These are phyloP conservation scores for Lactarius hengduanensis DNA, from an alignment of 768 basidiomycete genomes.

Conservation along the genomic window DNA sequence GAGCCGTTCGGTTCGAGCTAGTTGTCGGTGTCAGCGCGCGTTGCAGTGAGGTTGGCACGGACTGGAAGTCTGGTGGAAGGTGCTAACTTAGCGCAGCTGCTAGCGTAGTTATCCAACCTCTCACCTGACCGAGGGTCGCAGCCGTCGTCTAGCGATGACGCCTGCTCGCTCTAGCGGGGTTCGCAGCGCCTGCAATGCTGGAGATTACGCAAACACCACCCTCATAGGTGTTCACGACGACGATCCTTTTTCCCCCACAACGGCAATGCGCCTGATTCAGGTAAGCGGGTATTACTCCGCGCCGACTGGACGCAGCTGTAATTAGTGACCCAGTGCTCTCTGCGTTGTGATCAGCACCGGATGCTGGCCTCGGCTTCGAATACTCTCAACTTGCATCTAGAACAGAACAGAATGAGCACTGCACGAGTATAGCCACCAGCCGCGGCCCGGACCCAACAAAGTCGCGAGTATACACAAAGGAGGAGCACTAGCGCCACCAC, in stretches of 20 bases:
- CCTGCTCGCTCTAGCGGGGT: neutral
- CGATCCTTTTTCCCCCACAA: neutral
- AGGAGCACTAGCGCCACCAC: neutral
- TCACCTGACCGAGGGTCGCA: neutral
- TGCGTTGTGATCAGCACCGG: neutral
- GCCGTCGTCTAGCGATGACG: neutral
- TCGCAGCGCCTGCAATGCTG: neutral
- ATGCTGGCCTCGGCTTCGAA: neutral
- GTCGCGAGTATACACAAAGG: too few relatives aligned
- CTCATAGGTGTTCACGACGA: neutral
- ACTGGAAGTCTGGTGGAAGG: neutral
- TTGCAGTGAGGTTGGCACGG: neutral
- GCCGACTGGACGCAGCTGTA: neutral
- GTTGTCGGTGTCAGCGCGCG: neutral
- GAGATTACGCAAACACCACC: constrained; percentile 1
- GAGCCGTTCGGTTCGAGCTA: neutral
- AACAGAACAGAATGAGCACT: neutral
- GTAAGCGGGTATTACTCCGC: neutral
- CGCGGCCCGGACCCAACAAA: too few relatives aligned
- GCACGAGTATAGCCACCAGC: neutral
- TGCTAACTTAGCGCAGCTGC: neutral
- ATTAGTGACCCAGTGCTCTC: neutral
- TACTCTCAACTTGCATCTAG: neutral
- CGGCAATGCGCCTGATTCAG: neutral
- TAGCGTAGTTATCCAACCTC: neutral